Evolutionary conservation across 2,329 filamentous ascomycete genomes (phyloP), one percentile per base, ranked within the genome.

Genomic region (Monosporascus sp.): DNA sequence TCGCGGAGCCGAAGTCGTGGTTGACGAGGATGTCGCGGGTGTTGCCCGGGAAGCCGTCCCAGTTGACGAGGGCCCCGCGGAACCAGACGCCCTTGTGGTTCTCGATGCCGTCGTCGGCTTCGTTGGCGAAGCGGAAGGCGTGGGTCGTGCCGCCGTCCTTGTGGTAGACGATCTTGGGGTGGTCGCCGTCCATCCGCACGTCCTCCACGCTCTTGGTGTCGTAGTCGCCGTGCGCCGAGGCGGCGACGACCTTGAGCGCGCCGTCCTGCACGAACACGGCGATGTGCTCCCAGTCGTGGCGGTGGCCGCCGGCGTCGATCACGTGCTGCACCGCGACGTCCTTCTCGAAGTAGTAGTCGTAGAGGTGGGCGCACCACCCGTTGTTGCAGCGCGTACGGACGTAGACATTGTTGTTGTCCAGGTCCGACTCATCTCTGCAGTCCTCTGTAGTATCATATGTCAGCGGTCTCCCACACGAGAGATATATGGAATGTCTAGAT

Each of bases 331-430:
- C 51, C 14, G 61, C 57, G 7, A 65, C 62, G 59, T 73, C 71
- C 62, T 73, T 73, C 53, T 73, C 71, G 49, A 73, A 73, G 62
- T 73, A 74, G 64, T 74, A 73, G 55, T 65, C 70, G 63, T 74
- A 74, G 8, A 73, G 41, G 59, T 69, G 65, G 16, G 66, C 63
- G 61, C 72, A 75, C 70, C 71, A 74, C 56, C 66, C 66, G 53
- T 64, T 66, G 61, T 74, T 74, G 64, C 72, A 74, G 4, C 68
- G 66, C 54, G 62, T 57, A 3, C 72, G 71, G 7, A 63, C 63
- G 63, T 73, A 74, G 47, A 72, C 69, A 59, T 74, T 70, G 57
- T 62, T 64, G 52, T 70, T 66, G 24, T 61, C 58, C n/a, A 72
- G 62, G 50, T 65, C 62, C 14, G 48, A 52, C 20, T 55, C 53